Percentiles rank a stretch among this genome's conserved stretches.
Conservation (phyloP, 1,284 basidiomycete genomes). For the Fomitopsis betulina region DNA sequence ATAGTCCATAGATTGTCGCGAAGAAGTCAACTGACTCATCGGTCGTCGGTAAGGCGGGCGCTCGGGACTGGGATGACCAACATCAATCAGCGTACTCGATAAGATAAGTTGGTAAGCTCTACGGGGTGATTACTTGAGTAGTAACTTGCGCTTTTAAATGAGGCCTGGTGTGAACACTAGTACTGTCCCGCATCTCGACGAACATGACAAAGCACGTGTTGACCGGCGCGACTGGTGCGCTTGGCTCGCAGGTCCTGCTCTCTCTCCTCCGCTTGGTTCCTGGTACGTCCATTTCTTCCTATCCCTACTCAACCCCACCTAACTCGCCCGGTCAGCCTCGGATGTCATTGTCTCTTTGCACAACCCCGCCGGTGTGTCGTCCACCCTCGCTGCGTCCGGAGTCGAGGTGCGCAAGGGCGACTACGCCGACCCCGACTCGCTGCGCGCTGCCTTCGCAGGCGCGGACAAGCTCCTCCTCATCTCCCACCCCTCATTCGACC, state of each 20-base stretch:
- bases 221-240: constrained; percentile 33
- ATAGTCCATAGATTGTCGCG: too few relatives aligned
- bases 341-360: constrained; percentile 30
- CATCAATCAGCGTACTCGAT: not conserved
- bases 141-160: too few relatives aligned
- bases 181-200: too few relatives aligned
- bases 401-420: constrained; percentile 29
- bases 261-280: constrained; percentile 28
- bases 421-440: constrained; percentile 27
- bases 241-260: constrained; percentile 32
- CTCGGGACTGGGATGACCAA: not conserved
- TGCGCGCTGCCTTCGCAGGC: constrained; percentile 30
- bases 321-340: constrained; percentile 12
- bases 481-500: constrained; percentile 32
- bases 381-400: constrained; percentile 19
- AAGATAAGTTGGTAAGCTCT: too few relatives aligned
- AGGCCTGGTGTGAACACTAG: too few relatives aligned
- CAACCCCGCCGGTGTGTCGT: constrained; percentile 27
- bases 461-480: constrained; percentile 33
- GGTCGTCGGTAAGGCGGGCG: too few relatives aligned
- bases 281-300: constrained; percentile 9
- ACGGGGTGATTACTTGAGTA: too few relatives aligned
- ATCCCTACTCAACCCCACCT: too few relatives aligned
- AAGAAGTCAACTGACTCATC: too few relatives aligned
- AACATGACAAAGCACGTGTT: constrained; percentile 26